Evolutionary conservation across 108 stramenopile genomes (phyloP), one percentile per base, ranked within the genome.

Genomic region (Cyclotella kingstonii): DNA sequence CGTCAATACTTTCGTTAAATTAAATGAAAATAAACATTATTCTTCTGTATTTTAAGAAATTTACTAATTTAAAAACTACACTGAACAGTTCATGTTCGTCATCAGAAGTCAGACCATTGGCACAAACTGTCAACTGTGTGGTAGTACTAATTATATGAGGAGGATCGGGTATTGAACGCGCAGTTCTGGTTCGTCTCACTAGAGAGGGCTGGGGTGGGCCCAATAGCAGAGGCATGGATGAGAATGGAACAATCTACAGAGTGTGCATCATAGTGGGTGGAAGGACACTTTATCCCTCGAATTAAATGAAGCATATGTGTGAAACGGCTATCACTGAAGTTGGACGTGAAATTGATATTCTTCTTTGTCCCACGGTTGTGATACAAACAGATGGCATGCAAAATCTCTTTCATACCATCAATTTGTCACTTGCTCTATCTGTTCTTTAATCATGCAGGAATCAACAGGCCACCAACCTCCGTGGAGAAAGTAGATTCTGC

Each of bases 361-460:
- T 78, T 15, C 31, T 47, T 4, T 69, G 76, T 4, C 42, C 62
- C 3, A 61, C 77, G 10, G 90, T 88, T 61, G 81, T 91, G 1
- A 80, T 85, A 10, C 63, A 71, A 14, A 78, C 78, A 38, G 49
- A 49, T 26, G 67, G 73, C 41, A 85, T 91, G 0, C 41, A 63
- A 40, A 17, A 74, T 17, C 43, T 86, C 2, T 83, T 88, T 69
- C 47, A 54, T 5, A 14, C 19, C 6, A 40, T 74, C 21, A 27
- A 40, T n/a, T 33, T 43, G 29, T 36, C 53, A 3, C 76, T 67
- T 73, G 28, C 11, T 85, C 3, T 86, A 88, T 46, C 55, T 91
- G 0, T 55, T 91, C 10, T 76, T 91, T 56, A 91, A 91, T 64
- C 87, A 91, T 59, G 90, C 90, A 15, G 90, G 90, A 7, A 79